Percentiles rank a stretch among this genome's conserved stretches.
These are phyloP conservation scores for Aechmea fasciata DNA, from an alignment of 176 grass and related monocot species.

Conservation along the genomic window DNA sequence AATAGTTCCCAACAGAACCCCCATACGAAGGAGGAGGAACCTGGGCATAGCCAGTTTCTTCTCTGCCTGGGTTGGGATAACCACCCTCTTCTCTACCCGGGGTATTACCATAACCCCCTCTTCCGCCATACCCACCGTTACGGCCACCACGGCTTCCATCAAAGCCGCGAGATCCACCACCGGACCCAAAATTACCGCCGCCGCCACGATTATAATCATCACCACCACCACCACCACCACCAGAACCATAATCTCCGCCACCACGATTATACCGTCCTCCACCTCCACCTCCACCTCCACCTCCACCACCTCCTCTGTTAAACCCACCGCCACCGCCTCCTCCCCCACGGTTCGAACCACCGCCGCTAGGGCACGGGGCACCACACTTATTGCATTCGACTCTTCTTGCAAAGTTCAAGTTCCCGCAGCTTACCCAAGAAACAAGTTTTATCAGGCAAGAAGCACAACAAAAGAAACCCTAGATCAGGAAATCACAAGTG, in stretches of 20 bases:
- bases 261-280: conserved; percentile 45
- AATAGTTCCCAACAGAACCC: conserved; percentile 41
- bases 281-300: conserved; percentile 14
- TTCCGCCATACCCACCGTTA: conserved; percentile 41
- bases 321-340: conserved; percentile 35
- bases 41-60: conserved; percentile 39
- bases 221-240: conserved; percentile 36
- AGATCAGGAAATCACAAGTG: not conserved
- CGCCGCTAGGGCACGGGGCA: conserved; percentile 43
- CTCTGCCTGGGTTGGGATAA: conserved; percentile 26
- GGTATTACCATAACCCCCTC: conserved; percentile 38
- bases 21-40: conserved; percentile 55
- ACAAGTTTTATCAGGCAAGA: not conserved
- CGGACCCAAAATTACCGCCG: conserved; percentile 35
- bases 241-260: conserved; percentile 32
- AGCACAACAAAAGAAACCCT: not conserved
- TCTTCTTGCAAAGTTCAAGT: conserved; percentile 93
- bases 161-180: conserved; percentile 35
- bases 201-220: conserved; percentile 27
- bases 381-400: conserved; percentile 96
- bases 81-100: conserved; percentile 34
- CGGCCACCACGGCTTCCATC: conserved; percentile 50
- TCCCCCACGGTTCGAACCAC: conserved; percentile 33
- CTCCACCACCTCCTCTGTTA: conserved; percentile 3
- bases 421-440: conserved; percentile 64